Base-by-base conservation (phyloP, 2,329 filamentous ascomycete genomes). In the Acrodontium crateriforme region DNA sequence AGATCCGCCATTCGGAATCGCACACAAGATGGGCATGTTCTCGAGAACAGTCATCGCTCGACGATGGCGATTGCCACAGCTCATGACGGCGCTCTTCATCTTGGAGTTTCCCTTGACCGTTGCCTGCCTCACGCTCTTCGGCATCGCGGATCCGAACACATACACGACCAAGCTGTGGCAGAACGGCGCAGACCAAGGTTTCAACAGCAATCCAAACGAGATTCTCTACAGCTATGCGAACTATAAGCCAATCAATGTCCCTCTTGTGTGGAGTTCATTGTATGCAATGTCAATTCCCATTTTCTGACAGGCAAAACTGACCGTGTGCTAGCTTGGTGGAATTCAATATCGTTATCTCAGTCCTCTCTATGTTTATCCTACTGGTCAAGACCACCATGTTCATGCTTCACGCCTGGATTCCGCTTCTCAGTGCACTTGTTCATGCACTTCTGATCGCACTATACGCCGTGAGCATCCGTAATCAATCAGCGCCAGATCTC, bases 161-260 rank as follows among this genome's bases (percentile, higher is more conserved):
- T 85, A 76, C 53, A 71, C 79, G 25, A 74, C 72, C 6, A 69
- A 66, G 39, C 59, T 85, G 44, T 87, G 80, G 80, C 60, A 66
- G 46, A 71, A 83, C 43, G 80, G 80, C 37, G 71, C 63, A 34
- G 65, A 75, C 29, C 62, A 78, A 48, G 69, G 71, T 35, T 79
- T 78, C 62, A 85, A 85, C 55, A 83, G 77, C 36, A 73, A 72
- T 41, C 78, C 80, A 9, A 65, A 59, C 35, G 68, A 75, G 44
- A 60, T 81, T 11, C 54, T 83, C 18, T 84, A 80, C 52, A 74
- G 75, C 18, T 75, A 77, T 46, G 77, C 78, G 28, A 85, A 85
- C 47, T 68, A 81, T 48, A 55, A 62, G 29, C 64, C 73, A 1
- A 56, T 74, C 1, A 60, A 61, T 18, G 59, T 71, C 7, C 77